Percentiles rank a stretch among this genome's conserved stretches.
Evolutionary conservation across 371 early-diverging fungal genomes (phyloP).

Genomic region (Mucor piriformis): DNA sequence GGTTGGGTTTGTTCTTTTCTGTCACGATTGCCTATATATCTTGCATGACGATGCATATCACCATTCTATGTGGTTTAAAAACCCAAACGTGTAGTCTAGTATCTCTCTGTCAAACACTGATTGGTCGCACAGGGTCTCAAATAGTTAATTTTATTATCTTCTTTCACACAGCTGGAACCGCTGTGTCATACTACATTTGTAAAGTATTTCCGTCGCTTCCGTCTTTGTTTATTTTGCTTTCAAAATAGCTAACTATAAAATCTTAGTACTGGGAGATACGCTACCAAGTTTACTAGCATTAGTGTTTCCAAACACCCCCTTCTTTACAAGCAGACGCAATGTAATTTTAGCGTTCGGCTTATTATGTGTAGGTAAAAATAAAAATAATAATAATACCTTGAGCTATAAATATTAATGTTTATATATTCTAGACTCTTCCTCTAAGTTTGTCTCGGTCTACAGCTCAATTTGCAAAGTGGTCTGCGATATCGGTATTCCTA

Average conservation of each 20-base stretch:
- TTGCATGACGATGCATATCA: conserved; percentile 50
- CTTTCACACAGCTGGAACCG: conserved; percentile 54
- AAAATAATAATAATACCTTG: not conserved
- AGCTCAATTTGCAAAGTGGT: conserved; percentile 50
- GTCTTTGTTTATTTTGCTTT: no score
- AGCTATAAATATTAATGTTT: no score
- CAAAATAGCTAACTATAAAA: not conserved
- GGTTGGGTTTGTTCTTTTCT: conserved; percentile 50
- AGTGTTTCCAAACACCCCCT: conserved; percentile 18
- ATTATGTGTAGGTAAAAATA: conserved; percentile 31
- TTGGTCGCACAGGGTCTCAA: conserved; percentile 44
- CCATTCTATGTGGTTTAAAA: conserved; percentile 49
- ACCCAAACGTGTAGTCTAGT: conserved; percentile 37
- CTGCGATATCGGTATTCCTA: conserved; percentile 47
- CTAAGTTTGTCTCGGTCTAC: conserved; percentile 55
- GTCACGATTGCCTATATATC: conserved; percentile 44
- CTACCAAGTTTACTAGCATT: conserved; percentile 43
- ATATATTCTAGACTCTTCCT: conserved; percentile 41
- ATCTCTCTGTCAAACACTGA: conserved; percentile 34
- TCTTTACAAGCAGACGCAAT: conserved; percentile 29
- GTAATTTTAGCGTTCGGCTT: conserved; percentile 46
- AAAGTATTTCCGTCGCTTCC: conserved; percentile 5
- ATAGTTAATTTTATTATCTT: conserved; percentile 48
- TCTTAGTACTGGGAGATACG: conserved; percentile 54
- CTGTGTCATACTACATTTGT: conserved; percentile 56